These are phyloP conservation scores for Xylariaceae sp. DNA, from an alignment of 2,329 filamentous ascomycete genomes.

Conservation along the genomic window DNA sequence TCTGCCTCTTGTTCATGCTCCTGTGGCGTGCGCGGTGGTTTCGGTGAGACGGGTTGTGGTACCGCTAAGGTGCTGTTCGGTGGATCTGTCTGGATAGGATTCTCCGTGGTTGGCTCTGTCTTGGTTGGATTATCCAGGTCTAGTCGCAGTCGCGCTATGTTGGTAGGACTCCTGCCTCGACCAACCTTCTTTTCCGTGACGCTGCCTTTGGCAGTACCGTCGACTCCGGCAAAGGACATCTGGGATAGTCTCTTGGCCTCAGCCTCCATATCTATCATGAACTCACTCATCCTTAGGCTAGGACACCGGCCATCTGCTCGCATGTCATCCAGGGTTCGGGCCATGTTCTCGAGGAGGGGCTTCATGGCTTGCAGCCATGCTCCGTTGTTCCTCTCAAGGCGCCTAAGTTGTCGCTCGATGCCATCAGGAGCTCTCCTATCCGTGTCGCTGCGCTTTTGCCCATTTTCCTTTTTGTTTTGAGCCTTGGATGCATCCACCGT, in stretches of 20 bases:
- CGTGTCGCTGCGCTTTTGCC: neutral
- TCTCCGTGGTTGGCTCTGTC: too few species aligned
- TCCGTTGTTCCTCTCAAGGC: conserved; percentile 15
- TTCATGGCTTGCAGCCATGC: conserved; percentile 18
- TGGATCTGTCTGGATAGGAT: too few species aligned
- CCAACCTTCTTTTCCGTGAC: neutral
- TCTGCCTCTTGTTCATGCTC: conserved; percentile 1
- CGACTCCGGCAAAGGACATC: neutral
- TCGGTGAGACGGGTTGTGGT: neutral
- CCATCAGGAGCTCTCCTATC: conserved; percentile 9
- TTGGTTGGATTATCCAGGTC: too few species aligned
- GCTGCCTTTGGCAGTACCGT: neutral
- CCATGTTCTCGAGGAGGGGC: conserved; percentile 13
- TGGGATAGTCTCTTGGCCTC: conserved; percentile 11
- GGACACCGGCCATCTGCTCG: conserved; percentile 9
- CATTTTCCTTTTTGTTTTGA: conserved; percentile 1
- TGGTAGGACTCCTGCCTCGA: too few species aligned
- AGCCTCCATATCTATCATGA: conserved; percentile 14
- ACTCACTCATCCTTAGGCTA: conserved; percentile 15
- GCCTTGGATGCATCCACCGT: conserved; percentile 11
- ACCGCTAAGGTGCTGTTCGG: too few species aligned
- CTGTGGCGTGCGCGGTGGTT: neutral
- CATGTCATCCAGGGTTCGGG: conserved; percentile 15
- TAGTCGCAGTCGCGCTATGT: too few species aligned
- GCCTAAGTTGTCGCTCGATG: conserved; percentile 13